These are phyloP conservation scores for Clonostachys chloroleuca DNA, from an alignment of 2,329 filamentous ascomycete species.

Conservation along the genomic window DNA sequence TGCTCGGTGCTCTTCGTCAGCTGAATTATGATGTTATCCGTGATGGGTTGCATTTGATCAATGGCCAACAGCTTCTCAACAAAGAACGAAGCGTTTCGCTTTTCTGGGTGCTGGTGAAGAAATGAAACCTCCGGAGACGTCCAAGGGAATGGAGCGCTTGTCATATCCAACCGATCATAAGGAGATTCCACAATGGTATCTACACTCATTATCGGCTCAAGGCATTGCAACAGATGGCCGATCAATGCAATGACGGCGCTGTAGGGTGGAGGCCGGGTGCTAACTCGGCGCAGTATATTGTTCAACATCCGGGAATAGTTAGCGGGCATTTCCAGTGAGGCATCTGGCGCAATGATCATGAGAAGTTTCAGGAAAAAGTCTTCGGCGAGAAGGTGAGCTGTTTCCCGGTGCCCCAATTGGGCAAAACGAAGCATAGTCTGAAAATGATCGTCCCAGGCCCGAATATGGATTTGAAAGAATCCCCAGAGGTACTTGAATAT, in stretches of 20 bases:
- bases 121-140: conserved; percentile 39
- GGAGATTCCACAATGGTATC: conserved; percentile 30
- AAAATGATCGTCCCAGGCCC: conserved; percentile 76
- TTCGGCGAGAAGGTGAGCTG: conserved; percentile 52
- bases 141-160: conserved; percentile 33
- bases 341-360: conserved; percentile 58
- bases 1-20: conserved; percentile 48
- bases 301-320: conserved; percentile 53
- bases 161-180: conserved; percentile 29
- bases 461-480: conserved; percentile 54
- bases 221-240: conserved; percentile 34
- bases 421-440: conserved; percentile 65
- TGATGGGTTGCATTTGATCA: conserved; percentile 48
- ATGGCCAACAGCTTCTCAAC: conserved; percentile 62
- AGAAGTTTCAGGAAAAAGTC: conserved; percentile 57
- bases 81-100: conserved; percentile 41
- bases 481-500: conserved; percentile 56
- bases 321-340: conserved; percentile 38
- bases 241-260: conserved; percentile 46
- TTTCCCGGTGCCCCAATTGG: conserved; percentile 54
- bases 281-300: conserved; percentile 43
- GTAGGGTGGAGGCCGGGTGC: conserved; percentile 48
- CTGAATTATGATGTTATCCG: conserved; percentile 50
- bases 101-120: conserved; percentile 31
- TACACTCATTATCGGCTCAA: conserved; percentile 29